phyloP scores from a whole-genome alignment of 495 filamentous ascomycete genomes.

The Darksidea phi region DNA sequence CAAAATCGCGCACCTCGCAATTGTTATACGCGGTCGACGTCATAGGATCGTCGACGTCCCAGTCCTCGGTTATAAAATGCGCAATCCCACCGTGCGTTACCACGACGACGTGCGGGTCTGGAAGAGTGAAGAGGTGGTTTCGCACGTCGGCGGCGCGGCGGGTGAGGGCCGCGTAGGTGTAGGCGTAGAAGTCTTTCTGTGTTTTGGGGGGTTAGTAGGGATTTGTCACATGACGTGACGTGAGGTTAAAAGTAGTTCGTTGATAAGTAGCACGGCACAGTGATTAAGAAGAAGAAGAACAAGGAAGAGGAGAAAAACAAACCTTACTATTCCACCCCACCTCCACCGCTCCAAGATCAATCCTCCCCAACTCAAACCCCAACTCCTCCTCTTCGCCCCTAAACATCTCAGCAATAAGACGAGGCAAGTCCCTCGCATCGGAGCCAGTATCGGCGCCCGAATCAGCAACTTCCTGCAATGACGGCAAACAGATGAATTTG shows the following conservation, averaged over 20 bases:
- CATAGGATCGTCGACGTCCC: constrained; percentile 59
- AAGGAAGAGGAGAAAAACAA: neutral
- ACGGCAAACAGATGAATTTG: constrained; percentile 68
- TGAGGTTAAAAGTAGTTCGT: too few relatives aligned
- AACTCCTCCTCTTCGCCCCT: neutral
- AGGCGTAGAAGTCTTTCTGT: constrained; percentile 9
- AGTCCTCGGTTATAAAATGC: constrained; percentile 83
- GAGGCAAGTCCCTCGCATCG: constrained; percentile 19
- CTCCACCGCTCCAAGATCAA: neutral
- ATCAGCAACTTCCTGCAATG: constrained; percentile 76
- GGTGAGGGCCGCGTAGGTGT: neutral
- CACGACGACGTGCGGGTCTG: constrained; percentile 63
- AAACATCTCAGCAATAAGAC: neutral
- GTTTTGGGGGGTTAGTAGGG: too few relatives aligned
- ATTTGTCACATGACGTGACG: too few relatives aligned
- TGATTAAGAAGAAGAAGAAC: too few relatives aligned
- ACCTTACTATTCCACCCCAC: constrained; percentile 20
- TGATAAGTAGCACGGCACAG: too few relatives aligned
- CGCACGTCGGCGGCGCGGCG: constrained; percentile 2
- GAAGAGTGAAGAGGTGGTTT: constrained; percentile 36
- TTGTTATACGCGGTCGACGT: constrained; percentile 45
- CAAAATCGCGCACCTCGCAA: neutral
- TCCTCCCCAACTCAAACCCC: constrained; percentile 1
- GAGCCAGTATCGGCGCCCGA: constrained; percentile 80
- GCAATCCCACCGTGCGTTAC: constrained; percentile 71